Evolutionary conservation across 257 asterid genomes (phyloP).

Genomic region (Coffea eugenioides): DNA sequence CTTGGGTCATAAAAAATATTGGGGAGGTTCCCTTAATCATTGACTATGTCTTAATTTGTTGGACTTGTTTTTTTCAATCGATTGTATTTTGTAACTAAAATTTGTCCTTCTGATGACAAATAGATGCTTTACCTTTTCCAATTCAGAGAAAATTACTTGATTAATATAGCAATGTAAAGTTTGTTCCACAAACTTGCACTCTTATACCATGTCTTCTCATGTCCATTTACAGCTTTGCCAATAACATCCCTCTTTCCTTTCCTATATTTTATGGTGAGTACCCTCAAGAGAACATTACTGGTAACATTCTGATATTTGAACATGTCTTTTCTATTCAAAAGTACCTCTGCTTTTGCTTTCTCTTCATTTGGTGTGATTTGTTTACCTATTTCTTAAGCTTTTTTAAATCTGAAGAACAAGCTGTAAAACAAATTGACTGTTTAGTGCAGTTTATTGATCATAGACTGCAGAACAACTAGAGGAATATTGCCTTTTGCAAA

Average conservation of each 20-base stretch:
- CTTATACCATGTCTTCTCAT: conserved; percentile 4
- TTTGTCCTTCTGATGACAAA: not conserved
- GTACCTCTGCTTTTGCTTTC: not conserved
- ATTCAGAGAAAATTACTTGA: not conserved
- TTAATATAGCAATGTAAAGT: not conserved
- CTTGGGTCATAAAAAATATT: too few relatives aligned
- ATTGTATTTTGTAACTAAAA: not conserved
- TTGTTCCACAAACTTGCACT: not conserved
- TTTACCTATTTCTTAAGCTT: not conserved
- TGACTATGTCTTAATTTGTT: not conserved
- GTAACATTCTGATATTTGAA: not conserved
- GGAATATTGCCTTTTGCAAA: too few relatives aligned
- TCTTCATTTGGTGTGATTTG: not conserved
- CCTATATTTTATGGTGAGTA: conserved; percentile 77
- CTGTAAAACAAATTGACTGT: too few relatives aligned
- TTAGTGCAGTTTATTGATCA: too few relatives aligned
- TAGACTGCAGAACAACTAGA: too few relatives aligned
- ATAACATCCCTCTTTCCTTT: conserved; percentile 78
- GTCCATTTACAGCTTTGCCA: conserved; percentile 55
- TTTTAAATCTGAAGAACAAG: too few relatives aligned
- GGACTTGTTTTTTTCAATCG: not conserved
- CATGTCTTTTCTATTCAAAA: not conserved
- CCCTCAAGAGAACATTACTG: not conserved
- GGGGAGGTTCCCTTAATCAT: too few relatives aligned
- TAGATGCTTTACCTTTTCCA: not conserved